Evolutionary conservation across 1,284 basidiomycete genomes (phyloP).

Genomic region (Malassezia restricta): DNA sequence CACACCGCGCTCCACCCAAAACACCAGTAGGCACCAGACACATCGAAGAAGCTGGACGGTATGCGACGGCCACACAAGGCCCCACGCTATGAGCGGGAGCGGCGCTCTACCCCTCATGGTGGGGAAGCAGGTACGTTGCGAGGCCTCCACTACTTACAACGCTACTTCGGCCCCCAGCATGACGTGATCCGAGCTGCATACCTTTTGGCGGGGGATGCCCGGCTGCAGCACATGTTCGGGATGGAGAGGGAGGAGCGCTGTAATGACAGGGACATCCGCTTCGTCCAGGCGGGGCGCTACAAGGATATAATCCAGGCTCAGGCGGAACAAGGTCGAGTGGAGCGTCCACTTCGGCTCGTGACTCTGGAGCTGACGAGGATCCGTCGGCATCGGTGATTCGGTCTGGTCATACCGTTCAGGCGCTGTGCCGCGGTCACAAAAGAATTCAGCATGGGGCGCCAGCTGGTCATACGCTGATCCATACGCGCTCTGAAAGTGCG

Average conservation of each 20-base stretch:
- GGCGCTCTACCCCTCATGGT: neutral
- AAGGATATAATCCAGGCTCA: constrained; percentile 63
- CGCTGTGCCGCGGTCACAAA: constrained; percentile 20
- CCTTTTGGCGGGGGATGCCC: constrained; percentile 65
- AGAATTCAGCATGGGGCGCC: constrained; percentile 18
- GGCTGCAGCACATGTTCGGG: constrained; percentile 55
- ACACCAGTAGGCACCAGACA: constrained; percentile 3
- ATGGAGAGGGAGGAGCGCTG: constrained; percentile 59
- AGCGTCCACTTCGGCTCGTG: constrained; percentile 45
- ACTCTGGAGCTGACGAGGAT: constrained; percentile 26
- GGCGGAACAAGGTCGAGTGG: constrained; percentile 34
- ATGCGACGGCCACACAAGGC: neutral
- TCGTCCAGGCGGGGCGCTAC: constrained; percentile 18
- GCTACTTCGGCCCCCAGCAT: constrained; percentile 53
- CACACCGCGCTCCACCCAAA: neutral
- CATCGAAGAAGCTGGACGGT: neutral
- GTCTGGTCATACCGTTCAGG: constrained; percentile 34
- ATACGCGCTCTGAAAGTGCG: constrained; percentile 21
- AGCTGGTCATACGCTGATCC: constrained; percentile 51
- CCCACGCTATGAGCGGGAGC: neutral
- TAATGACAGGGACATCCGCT: constrained; percentile 48
- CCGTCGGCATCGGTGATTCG: constrained; percentile 21
- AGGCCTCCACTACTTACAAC: neutral
- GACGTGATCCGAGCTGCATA: constrained; percentile 78
- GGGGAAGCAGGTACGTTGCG: neutral